Base-by-base conservation (phyloP, 1,139 yeast species). In the Hyphopichia fennica region DNA sequence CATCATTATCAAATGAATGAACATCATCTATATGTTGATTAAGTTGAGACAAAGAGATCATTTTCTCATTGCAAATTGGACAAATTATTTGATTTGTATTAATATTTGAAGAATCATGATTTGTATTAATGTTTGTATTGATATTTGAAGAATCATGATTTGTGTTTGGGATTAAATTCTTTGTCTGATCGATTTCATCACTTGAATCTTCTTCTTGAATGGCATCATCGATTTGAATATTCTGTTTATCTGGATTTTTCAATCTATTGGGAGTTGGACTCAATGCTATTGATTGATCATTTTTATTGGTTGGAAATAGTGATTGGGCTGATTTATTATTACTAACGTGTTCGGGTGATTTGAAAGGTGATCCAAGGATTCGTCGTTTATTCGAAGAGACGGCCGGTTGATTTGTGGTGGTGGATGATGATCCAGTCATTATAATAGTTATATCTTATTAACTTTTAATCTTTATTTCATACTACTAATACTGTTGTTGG, bases 11-110 rank as follows among this genome's bases (percentile, higher is more conserved):
- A 32, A 25, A 8, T 13, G 48, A 61, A 58, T 88, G 96, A 4
- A 63, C 75, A 45, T 78, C 87, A 56, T 88, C 96, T 23, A 89
- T 65, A 57, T 89, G 96, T 37, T 75, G 72, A 57, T 87, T 87
- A 46, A 88, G 67, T 47, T 81, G 85, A 16, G 58, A 49, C 36
- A 87, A 62, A 11, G 78, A 72, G 7, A 78, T 63, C 85, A 85
- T 82, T 1, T 65, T 47, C 47, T 81, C 87, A 18, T 68, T 61
- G 57, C 96, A 88, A 3, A 87, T 83, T 1, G 96, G 96, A 54
- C 96, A 88, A 18, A 41, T 18, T 9, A 20, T 30, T 13, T 27
- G 34, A 9, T n/a, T 7, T 13, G 22, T 13, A 15, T 30, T 6
- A 7, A 9, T 14, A 18, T 14, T 14, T 17, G n/a, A n/a, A n/a